Base-by-base conservation (phyloP, 208 protist species). In the Wallacemonas rigidus region DNA sequence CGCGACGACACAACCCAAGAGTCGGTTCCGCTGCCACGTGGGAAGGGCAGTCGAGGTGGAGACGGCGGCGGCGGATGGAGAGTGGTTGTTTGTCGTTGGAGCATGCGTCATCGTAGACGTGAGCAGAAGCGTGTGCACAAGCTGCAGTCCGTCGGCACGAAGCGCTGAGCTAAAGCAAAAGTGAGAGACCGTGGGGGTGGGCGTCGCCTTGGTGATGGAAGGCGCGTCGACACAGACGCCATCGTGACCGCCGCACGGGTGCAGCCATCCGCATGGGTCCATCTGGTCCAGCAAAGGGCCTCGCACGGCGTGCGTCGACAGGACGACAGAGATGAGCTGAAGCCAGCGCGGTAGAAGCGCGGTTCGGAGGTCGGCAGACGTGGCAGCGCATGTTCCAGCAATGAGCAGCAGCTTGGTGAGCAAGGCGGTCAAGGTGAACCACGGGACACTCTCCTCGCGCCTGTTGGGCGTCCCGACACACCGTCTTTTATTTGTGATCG, bases 391-490 rank as follows among this genome's bases (percentile, higher is more conserved):
- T 6, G n/a, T 17, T 41, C 50, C 60, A 8, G 41, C 11, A 8
- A 65, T 2, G 60, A 65, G 60, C 38, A 65, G 43, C 60, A 65
- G 43, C 60, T 51, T 65, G 60, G 41, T 39, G n/a, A 65, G 60
- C 60, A 65, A 8, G 60, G 41, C 36, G 7, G 60, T 41, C 41
- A 65, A 12, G 40, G 41, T 65, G 60, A 65, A 65, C 60, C 60
- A 65, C 40, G 60, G 60, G 6, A 65, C 43, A 1, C n/a, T 53
- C 6, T n/a, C 43, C 36, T 14, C 56, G 56, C 8, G 26, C 45
- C 26, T 17, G 53, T 26, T 26, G 26, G 26, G 26, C 26, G 26
- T 26, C 26, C 26, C 26, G 0, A 26, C 26, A 26, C 26, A 26
- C 26, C 26, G 26, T 26, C 26, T 26, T 26, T 58, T 58, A 17